Percentiles rank a stretch among this genome's conserved stretches.
Conservation (phyloP, 2,329 filamentous ascomycete genomes). For the Ophiostoma tasmaniense region DNA sequence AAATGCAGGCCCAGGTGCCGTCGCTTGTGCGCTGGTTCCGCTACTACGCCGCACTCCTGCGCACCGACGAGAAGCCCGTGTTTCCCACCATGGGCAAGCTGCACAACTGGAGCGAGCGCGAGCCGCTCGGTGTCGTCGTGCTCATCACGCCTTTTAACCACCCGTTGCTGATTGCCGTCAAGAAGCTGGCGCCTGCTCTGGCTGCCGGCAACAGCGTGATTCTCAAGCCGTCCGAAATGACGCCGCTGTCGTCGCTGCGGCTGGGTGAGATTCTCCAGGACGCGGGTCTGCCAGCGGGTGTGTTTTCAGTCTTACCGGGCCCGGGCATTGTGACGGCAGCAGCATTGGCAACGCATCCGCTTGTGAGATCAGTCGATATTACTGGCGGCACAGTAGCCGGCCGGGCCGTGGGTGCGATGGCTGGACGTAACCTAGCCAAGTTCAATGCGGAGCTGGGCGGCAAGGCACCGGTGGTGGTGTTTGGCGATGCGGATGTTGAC, state of each 20-base stretch:
- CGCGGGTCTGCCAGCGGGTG: constrained; percentile 63
- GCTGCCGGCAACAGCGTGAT: constrained; percentile 52
- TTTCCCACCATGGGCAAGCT: constrained; percentile 55
- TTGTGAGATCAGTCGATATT: constrained; percentile 60
- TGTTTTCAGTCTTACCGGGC: constrained; percentile 55
- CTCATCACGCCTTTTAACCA: constrained; percentile 53
- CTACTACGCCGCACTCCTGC: constrained; percentile 59
- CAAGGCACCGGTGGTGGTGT: constrained; percentile 62
- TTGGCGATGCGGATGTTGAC: constrained; percentile 55
- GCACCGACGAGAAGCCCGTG: constrained; percentile 58
- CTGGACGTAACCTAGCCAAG: constrained; percentile 57
- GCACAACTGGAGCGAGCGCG: constrained; percentile 47
- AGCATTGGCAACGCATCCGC: constrained; percentile 43
- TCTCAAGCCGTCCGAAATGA: constrained; percentile 55
- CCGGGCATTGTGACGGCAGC: constrained; percentile 44
- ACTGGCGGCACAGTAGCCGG: constrained; percentile 68
- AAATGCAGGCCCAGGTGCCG: constrained; percentile 62
- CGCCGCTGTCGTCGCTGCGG: constrained; percentile 52
- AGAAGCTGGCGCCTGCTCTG: constrained; percentile 53
- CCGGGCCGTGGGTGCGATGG: constrained; percentile 57
- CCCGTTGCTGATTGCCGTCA: constrained; percentile 48
- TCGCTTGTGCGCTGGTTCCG: constrained; percentile 61
- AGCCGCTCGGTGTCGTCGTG: constrained; percentile 49
- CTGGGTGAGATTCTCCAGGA: constrained; percentile 53
- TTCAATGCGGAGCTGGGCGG: constrained; percentile 65